phyloP scores from a whole-genome alignment of 345 rosid genomes.

The Eucalyptus melliodora region DNA sequence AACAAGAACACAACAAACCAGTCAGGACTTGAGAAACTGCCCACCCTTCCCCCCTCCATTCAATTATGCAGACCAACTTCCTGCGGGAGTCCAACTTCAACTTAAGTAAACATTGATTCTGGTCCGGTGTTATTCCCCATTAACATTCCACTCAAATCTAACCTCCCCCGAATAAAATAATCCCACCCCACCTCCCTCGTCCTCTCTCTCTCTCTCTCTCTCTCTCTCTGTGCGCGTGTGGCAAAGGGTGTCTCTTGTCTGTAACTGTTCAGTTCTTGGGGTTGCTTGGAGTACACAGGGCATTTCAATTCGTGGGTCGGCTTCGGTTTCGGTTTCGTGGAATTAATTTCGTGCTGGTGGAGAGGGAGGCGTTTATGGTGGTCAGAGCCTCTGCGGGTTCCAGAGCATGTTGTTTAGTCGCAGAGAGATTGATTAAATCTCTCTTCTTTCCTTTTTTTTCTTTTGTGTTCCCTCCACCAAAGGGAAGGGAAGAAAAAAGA shows the following conservation, averaged over 20 bases:
- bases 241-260: background rate
- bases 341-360: background rate
- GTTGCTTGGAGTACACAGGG: background rate
- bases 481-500: too few species aligned
- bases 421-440: too few species aligned
- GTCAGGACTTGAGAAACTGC: background rate
- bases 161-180: background rate
- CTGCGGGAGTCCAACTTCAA: background rate
- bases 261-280: background rate
- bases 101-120: background rate
- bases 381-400: too few species aligned
- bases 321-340: background rate
- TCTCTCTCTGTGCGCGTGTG: background rate
- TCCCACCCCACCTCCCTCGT: background rate
- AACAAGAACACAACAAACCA: background rate
- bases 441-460: too few species aligned
- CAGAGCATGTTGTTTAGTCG: fast-evolving
- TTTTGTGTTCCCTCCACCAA: too few species aligned
- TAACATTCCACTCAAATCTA: background rate
- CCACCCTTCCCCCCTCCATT: background rate
- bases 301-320: background rate
- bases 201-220: background rate
- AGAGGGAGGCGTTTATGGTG: background rate
- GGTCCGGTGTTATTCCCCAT: background rate
- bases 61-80: background rate